Conservation (phyloP, 2,329 filamentous ascomycete species). For the Calonectria fujianensis region DNA sequence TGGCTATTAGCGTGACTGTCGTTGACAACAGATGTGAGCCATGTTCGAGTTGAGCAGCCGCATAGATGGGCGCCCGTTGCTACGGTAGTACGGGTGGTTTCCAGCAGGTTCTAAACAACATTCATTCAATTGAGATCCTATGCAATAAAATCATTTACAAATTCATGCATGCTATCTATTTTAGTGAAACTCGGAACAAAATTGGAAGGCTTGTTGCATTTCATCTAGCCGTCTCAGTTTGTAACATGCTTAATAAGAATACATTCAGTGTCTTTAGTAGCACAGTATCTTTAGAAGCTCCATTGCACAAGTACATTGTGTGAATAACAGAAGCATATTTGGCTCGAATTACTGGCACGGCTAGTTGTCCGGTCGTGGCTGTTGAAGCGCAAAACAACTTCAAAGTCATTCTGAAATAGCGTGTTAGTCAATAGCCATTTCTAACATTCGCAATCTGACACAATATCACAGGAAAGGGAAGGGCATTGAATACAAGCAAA, state of each 20-base stretch:
- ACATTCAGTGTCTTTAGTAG: accelerated
- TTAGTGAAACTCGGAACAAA: neutral
- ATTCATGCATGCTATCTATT: neutral
- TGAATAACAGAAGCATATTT: too few relatives aligned
- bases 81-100: too few relatives aligned
- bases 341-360: too few relatives aligned
- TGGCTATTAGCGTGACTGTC: neutral
- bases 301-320: too few relatives aligned
- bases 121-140: neutral
- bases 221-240: too few relatives aligned
- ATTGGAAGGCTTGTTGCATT: neutral
- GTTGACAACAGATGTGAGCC: neutral
- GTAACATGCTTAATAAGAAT: too few relatives aligned
- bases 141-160: neutral
- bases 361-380: too few relatives aligned
- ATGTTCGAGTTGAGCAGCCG: neutral
- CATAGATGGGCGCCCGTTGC: too few relatives aligned
- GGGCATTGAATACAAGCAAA: neutral
- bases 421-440: too few relatives aligned
- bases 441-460: neutral
- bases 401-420: too few relatives aligned
- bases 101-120: neutral
- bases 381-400: too few relatives aligned
- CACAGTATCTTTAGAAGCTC: too few relatives aligned
- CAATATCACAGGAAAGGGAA: neutral